Conservation (phyloP, 176 grass and related monocot genomes). For the Alloteropsis semialata region DNA sequence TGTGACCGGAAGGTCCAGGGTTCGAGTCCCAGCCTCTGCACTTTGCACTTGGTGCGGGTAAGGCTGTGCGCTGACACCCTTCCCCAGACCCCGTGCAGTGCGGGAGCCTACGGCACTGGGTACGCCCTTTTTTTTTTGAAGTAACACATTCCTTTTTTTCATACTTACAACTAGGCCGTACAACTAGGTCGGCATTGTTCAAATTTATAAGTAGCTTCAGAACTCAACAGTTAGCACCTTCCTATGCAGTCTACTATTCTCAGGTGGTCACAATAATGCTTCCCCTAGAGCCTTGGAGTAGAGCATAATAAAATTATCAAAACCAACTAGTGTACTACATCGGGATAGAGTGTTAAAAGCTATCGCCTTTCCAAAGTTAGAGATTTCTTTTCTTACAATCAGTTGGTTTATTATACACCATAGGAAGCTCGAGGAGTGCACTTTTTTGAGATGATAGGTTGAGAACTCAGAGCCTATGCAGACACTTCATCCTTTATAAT, state of each 20-base stretch:
- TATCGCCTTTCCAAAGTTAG: not conserved
- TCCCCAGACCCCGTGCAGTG: too few relatives aligned
- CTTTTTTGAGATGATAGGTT: not conserved
- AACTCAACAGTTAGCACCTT: not conserved
- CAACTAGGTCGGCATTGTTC: not conserved
- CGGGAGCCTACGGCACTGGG: too few relatives aligned
- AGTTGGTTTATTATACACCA: constrained; percentile 2
- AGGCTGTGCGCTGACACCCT: too few relatives aligned
- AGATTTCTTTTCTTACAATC: constrained; percentile 1
- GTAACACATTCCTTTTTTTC: constrained; percentile 4
- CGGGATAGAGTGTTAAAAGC: not conserved
- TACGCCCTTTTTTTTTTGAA: too few relatives aligned
- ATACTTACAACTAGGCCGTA: not conserved
- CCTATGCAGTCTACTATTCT: not conserved
- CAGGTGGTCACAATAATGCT: not conserved
- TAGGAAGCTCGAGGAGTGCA: not conserved
- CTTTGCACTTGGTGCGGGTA: too few relatives aligned
- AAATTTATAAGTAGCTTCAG: not conserved
- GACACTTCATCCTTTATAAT: not conserved
- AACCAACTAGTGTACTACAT: constrained; percentile 20
- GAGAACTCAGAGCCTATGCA: not conserved
- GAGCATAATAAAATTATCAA: not conserved
- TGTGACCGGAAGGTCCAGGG: too few relatives aligned
- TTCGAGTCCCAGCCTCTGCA: too few relatives aligned
- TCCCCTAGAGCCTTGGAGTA: not conserved